These are phyloP conservation scores for Globisporangium spinosum DNA, from an alignment of 352 stramenopile genomes.

Conservation along the genomic window DNA sequence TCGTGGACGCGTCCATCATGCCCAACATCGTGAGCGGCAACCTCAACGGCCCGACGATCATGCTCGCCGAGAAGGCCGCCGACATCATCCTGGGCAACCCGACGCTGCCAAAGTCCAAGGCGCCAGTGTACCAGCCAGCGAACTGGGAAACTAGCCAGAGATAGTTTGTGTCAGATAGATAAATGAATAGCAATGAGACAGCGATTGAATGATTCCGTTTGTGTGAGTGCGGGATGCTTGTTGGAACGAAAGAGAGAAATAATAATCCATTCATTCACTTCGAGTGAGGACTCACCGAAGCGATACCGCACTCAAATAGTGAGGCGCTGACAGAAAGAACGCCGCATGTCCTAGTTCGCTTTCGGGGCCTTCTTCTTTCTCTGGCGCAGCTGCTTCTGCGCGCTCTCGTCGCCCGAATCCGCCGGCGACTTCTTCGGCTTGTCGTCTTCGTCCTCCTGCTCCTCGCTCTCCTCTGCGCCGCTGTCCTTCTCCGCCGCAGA, in stretches of 20 bases:
- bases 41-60: conserved; percentile 92
- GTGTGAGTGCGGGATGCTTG: neutral
- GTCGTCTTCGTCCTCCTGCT: conserved; percentile 23
- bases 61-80: conserved; percentile 92
- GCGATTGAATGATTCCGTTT: neutral
- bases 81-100: conserved; percentile 87
- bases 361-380: conserved; percentile 78
- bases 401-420: conserved; percentile 23
- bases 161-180: neutral
- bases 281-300: neutral
- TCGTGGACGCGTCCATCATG: conserved; percentile 93
- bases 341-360: conserved; percentile 39
- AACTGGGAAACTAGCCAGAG: conserved; percentile 75
- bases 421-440: conserved; percentile 28
- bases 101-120: conserved; percentile 65
- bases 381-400: conserved; percentile 63
- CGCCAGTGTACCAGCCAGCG: conserved; percentile 63
- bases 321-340: neutral
- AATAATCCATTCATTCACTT: conserved; percentile 4
- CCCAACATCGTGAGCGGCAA: conserved; percentile 94
- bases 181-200: conserved; percentile 7
- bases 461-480: conserved; percentile 32
- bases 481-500: conserved; percentile 20
- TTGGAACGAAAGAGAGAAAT: neutral
- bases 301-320: neutral